These are phyloP conservation scores for Russula earlei DNA, from an alignment of 768 basidiomycete genomes.

Conservation along the genomic window DNA sequence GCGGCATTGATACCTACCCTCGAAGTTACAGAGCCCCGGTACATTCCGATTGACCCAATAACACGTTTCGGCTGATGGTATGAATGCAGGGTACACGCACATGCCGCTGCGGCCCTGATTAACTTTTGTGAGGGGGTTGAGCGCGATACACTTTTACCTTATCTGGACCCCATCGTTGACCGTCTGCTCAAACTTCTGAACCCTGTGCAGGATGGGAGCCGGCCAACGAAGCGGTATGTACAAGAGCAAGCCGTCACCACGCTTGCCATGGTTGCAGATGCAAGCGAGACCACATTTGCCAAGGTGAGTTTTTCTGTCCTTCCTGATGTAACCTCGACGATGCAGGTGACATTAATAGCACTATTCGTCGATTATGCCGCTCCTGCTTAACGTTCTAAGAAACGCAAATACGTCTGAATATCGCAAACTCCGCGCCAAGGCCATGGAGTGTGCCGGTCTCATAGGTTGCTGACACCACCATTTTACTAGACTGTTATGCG, in stretches of 20 bases:
- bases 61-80: background rate
- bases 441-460: conserved; percentile 86
- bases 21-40: conserved; percentile 69
- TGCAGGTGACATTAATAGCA: conserved; percentile 34
- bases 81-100: conserved; percentile 61
- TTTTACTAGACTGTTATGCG: no score
- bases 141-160: conserved; percentile 60
- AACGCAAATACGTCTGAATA: conserved; percentile 63
- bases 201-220: conserved; percentile 33
- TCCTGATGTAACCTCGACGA: background rate
- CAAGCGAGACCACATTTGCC: conserved; percentile 67
- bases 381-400: conserved; percentile 63
- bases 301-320: conserved; percentile 36
- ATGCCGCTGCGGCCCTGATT: conserved; percentile 80
- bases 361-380: conserved; percentile 72
- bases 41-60: conserved; percentile 13
- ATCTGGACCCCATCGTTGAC: conserved; percentile 73
- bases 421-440: conserved; percentile 62
- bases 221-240: conserved; percentile 51
- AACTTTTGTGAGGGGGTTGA: conserved; percentile 88
- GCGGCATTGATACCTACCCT: conserved; percentile 61
- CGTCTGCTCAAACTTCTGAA: conserved; percentile 58
- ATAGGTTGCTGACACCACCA: conserved; percentile 45
- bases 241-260: conserved; percentile 87
- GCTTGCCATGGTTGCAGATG: conserved; percentile 83